Conservation (phyloP, 2,329 filamentous ascomycete genomes). For the Boeremia exigua region DNA sequence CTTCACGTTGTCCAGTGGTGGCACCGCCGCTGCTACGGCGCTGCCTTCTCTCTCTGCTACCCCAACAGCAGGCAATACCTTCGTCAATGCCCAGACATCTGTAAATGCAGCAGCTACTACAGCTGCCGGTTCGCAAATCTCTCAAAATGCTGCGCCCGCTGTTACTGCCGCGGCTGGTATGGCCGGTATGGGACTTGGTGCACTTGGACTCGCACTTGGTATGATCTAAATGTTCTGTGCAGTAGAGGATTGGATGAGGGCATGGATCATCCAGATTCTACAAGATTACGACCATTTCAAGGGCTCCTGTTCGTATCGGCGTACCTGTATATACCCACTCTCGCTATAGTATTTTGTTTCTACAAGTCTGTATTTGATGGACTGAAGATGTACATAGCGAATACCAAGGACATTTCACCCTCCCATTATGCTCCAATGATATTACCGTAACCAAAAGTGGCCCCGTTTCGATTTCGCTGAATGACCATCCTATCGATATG, state of each 20-base stretch:
- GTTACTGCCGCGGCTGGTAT: constrained; percentile 26
- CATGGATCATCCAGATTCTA: not conserved
- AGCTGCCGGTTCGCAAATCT: not conserved
- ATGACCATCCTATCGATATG: no score
- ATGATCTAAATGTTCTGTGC: constrained; percentile 17
- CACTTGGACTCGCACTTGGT: constrained; percentile 26
- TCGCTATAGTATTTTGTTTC: no score
- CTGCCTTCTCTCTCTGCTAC: constrained; percentile 10
- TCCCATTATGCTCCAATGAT: no score
- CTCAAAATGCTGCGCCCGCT: constrained; percentile 18
- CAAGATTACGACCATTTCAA: not conserved
- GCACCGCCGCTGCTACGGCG: constrained; percentile 6
- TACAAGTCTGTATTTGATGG: no score
- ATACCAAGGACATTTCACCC: no score
- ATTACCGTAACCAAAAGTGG: no score
- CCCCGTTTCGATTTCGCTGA: no score
- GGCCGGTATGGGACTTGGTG: constrained; percentile 29
- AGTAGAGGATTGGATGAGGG: not conserved
- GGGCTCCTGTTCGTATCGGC: no score
- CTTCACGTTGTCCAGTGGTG: constrained; percentile 28
- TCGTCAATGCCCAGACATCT: not conserved
- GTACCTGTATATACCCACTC: no score
- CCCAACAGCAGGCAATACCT: not conserved
- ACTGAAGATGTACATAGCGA: no score
- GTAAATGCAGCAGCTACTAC: not conserved